Evolutionary conservation across 1,284 basidiomycete genomes (phyloP), one percentile per base, ranked within the genome.

Genomic region (Sanghuangporus sanghuang): DNA sequence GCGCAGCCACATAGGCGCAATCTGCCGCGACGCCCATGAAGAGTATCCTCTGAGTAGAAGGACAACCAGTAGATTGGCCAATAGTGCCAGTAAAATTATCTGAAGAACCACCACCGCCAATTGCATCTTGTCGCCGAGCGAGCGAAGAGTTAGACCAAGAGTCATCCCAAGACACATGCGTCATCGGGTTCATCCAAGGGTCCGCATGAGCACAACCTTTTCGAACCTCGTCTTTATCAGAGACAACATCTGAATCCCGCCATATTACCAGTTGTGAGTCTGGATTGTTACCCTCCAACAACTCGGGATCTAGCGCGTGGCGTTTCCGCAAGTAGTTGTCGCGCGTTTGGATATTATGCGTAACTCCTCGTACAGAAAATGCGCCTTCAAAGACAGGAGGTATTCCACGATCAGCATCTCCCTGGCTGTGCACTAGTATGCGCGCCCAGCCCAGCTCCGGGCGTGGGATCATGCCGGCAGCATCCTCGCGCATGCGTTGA

Each of bases 1-100:
- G 90, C 53, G 79, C 78, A 18, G 75, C 69, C 2, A 86, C 83
- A 69, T 95, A 96, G 67, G 83, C 85, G 74, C 93, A 96, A 73
- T 97, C 94, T 2, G 93, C 87, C 0, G 94, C 94, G 50, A 95
- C 89, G 23, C 94, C 94, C 81, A 93, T 86, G 71, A 87, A 92
- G 23, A 94, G 86, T 63, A 95, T 82, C 75, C 85, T 84, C 71
- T 89, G 89, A 0, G 82, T 79, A 53, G 76, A 85, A 1, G 93
- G 90, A 73, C 94, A 96, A 9, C 94, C 93, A 1, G 75, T 72
- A 1, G 80, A 85, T 23, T 83, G 76, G 35, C 87, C 90, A 68
- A 95, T 95, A 44, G 74, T 77, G 68, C 82, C 74, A 58, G 81
- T 80, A 71, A 90, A 94, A 85, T 85, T 86, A 61, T 79, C 78